Base-by-base conservation (phyloP, 169 alveolate genomes). In the Plasmodium blacklocki region DNA sequence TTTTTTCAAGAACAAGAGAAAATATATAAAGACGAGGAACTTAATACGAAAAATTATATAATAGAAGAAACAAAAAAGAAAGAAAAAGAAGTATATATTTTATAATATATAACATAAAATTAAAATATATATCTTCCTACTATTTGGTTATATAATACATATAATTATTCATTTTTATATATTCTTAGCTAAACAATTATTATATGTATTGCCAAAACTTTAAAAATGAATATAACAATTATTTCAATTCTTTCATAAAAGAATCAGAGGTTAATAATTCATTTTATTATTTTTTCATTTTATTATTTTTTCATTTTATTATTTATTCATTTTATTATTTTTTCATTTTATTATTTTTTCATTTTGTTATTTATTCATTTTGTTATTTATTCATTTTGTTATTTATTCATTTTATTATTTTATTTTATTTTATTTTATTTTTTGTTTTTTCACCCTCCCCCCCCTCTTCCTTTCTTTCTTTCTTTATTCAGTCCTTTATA, bases 1-100 rank as follows among this genome's bases (percentile, higher is more conserved):
- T 26, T 70, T 59, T 66, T 78, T 63, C 47, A 78, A 78, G 78
- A 58, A 32, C 89, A 78, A n/a, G 89, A 78, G 67, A 43, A 78
- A 64, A 50, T 78, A 1, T 78, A 78, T 63, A 64, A 71, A 60
- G 56, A 39, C 15, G 89, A 78, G 26, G 89, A 78, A 59, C 59
- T n/a, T 2, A 52, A 18, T 43, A 59, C 66, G n/a, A 58, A 64
- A 19, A 47, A 78, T 21, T 78, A 19, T 59, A 64, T 78, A 64
- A 23, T 43, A 9, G 59, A n/a, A 15, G 78, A 52, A 59, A 47
- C 71, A 29, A 54, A 21, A 47, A 54, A 71, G 23, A 78, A 78
- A 66, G 89, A 78, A 58, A 78, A 78, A 54, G 78, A 78, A 70
- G 89, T 78, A 76, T 21, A 12, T 23, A 3, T 12, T 15, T 5